A percentile compares a stretch with the other conserved stretches of the same genome.
phyloP scores from a whole-genome alignment of 306 rosid species.

The Dicorynia guianensis region DNA sequence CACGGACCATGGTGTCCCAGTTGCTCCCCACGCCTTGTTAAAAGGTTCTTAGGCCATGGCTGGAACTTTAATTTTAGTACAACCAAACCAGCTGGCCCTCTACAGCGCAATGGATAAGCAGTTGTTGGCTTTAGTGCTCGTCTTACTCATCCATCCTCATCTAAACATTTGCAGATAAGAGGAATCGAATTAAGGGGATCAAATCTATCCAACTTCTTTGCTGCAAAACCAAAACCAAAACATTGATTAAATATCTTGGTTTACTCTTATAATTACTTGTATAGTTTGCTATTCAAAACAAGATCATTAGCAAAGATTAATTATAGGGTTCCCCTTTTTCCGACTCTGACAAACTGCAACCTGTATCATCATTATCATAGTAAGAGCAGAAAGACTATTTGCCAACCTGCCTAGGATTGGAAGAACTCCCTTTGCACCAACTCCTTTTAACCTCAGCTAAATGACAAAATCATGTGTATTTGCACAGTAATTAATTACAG shows the following conservation, averaged over 20 bases:
- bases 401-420: background rate
- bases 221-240: too few species aligned
- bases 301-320: background rate
- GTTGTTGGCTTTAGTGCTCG: background rate
- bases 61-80: too few species aligned
- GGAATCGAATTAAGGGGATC: background rate
- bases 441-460: too few species aligned
- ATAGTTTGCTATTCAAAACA: background rate
- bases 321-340: background rate
- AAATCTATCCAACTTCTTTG: background rate
- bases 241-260: too few species aligned
- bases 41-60: slow-evolving; percentile 24
- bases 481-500: too few species aligned
- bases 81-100: too few species aligned
- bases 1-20: slow-evolving; percentile 61
- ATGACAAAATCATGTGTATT: too few species aligned
- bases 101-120: background rate
- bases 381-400: background rate
- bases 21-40: slow-evolving; percentile 66
- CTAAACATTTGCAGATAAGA: background rate
- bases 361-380: background rate
- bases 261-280: too few species aligned
- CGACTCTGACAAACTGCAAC: background rate
- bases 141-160: background rate
- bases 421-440: too few species aligned